A percentile compares a stretch with the other conserved stretches of the same genome.
phyloP scores from a whole-genome alignment of 768 basidiomycete species.

The Podaxis sp. region DNA sequence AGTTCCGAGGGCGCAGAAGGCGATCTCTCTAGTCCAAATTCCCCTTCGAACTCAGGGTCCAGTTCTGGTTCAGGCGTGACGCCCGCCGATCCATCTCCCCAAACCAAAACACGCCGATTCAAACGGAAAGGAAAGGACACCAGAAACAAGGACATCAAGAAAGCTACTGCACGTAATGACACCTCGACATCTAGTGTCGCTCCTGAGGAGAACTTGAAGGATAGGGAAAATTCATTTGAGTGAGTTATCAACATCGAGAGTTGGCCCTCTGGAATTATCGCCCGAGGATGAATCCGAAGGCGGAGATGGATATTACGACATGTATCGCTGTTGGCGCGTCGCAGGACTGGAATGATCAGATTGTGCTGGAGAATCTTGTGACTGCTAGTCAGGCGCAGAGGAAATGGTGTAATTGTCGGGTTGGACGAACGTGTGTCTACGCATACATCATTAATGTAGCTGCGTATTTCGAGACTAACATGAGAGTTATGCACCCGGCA shows the following conservation, averaged over 20 bases:
- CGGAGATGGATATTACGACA: conserved; percentile 92
- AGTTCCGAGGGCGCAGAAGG: conserved; percentile 23
- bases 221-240: conserved; percentile 49
- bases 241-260: conserved; percentile 93
- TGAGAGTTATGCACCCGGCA: too few species aligned
- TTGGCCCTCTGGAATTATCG: conserved; percentile 89
- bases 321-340: conserved; percentile 94
- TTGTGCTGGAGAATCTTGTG: conserved; percentile 95
- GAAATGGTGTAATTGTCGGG: conserved; percentile 74
- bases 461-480: too few species aligned
- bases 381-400: conserved; percentile 93
- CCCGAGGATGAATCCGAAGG: conserved; percentile 79
- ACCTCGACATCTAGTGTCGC: conserved; percentile 11
- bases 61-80: conserved; percentile 1
- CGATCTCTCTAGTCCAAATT: not conserved
- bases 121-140: conserved; percentile 21
- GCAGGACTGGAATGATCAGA: conserved; percentile 86
- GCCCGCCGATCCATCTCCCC: conserved; percentile 15
- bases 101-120: conserved; percentile 19
- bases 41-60: not conserved
- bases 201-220: not conserved
- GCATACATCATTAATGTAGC: too few species aligned
- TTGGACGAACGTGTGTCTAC: too few species aligned
- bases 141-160: conserved; percentile 16
- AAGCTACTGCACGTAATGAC: not conserved